Percentiles rank a stretch among this genome's conserved stretches.
Evolutionary conservation across 257 asterid species (phyloP).

Genomic region (Linderniella brevidens): DNA sequence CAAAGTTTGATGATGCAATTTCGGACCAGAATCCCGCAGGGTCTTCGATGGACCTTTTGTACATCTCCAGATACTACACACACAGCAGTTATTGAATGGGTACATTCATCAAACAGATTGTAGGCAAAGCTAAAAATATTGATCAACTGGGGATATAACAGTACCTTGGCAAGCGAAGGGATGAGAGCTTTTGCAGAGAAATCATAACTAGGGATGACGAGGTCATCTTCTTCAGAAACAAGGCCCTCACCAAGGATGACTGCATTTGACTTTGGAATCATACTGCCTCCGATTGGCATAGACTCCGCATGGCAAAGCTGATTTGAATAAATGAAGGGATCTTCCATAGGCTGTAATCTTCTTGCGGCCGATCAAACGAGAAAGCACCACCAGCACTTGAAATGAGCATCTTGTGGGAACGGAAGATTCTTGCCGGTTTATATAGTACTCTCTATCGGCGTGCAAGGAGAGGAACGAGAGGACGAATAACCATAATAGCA

Average conservation of each 20-base stretch:
- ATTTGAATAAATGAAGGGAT: no score
- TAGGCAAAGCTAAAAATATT: neutral
- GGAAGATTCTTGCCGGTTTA: no score
- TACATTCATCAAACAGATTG: neutral
- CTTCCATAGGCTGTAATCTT: no score
- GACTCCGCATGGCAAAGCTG: neutral
- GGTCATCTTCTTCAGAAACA: constrained; percentile 83
- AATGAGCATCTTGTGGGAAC: no score
- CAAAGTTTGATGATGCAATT: constrained; percentile 69
- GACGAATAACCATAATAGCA: no score
- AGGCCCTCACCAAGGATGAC: constrained; percentile 67
- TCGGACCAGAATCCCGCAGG: constrained; percentile 94
- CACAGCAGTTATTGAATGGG: neutral
- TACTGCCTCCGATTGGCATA: constrained; percentile 63
- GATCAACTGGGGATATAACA: neutral
- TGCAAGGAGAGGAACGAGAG: no score
- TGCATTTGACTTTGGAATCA: constrained; percentile 46
- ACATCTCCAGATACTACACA: constrained; percentile 60
- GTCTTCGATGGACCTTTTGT: constrained; percentile 54
- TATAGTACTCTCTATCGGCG: no score
- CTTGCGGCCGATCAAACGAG: no score
- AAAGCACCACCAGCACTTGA: no score
- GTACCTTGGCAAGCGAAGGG: constrained; percentile 53
- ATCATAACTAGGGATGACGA: constrained; percentile 41
- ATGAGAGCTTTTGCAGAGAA: constrained; percentile 60